Percentiles rank a stretch among this genome's conserved stretches.
phyloP scores from a whole-genome alignment of 1,284 basidiomycete genomes.

The Papiliotrema terrestris region DNA sequence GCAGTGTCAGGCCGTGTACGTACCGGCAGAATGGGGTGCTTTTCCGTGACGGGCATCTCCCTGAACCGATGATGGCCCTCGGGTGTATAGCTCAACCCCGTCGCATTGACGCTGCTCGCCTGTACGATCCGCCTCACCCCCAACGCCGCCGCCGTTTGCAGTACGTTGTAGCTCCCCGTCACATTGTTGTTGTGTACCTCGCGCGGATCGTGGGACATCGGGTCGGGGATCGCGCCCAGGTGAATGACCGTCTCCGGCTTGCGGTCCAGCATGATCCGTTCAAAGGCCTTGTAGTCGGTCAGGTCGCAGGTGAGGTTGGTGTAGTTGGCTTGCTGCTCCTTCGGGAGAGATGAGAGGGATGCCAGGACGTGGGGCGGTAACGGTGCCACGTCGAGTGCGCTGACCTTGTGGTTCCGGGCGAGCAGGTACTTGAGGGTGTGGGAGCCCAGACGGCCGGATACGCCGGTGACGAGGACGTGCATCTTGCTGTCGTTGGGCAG shows the following conservation, averaged over 20 bases:
- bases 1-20: slow-evolving; percentile 9
- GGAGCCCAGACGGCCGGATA: slow-evolving; percentile 34
- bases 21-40: slow-evolving; percentile 24
- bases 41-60: slow-evolving; percentile 35
- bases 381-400: slow-evolving; percentile 36
- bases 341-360: slow-evolving; percentile 2
- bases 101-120: slow-evolving; percentile 43
- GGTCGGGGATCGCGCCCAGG: slow-evolving; percentile 44
- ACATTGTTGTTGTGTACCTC: slow-evolving; percentile 47
- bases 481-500: too few relatives aligned
- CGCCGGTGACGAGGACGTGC: slow-evolving; percentile 47
- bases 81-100: slow-evolving; percentile 32
- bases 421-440: slow-evolving; percentile 25
- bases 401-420: slow-evolving; percentile 28
- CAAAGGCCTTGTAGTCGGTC: slow-evolving; percentile 20
- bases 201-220: slow-evolving; percentile 26
- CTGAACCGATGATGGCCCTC: slow-evolving; percentile 24
- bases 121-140: slow-evolving; percentile 44
- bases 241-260: slow-evolving; percentile 39
- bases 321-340: slow-evolving; percentile 1
- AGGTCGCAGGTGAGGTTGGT: slow-evolving; percentile 31
- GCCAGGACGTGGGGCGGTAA: not conserved
- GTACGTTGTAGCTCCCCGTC: slow-evolving; percentile 34
- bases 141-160: slow-evolving; percentile 39
- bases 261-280: slow-evolving; percentile 21